Evolutionary conservation across 2,329 filamentous ascomycete genomes (phyloP), one percentile per base, ranked within the genome.

Genomic region (Microcyclospora tardicrescens): DNA sequence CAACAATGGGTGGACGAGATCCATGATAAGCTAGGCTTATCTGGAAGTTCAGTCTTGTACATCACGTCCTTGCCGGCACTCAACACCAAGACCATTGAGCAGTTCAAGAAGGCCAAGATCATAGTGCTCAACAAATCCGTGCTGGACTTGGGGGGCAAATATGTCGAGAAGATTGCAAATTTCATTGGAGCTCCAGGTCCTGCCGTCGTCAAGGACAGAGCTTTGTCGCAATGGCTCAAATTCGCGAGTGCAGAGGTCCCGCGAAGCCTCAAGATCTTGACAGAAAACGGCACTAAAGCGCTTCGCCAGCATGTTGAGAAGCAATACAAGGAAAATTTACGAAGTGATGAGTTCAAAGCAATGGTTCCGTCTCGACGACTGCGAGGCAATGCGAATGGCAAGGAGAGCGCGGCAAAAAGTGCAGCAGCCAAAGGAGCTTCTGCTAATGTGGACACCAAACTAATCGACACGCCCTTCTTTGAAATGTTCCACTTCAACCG

Each of bases 401-500:
- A 43, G 0, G 39, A 36, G 36, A 43, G 43, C 36, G 38, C 28
- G 8, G 31, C 13, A 12, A 46, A 43, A 27, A 43, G 29, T 36
- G 13, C 45, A 42, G 27, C 40, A 24, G 24, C 30, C 12, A 47
- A 43, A 16, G 29, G 29, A 28, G 36, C 43, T 2, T 28, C 45
- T 2, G 28, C 28, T 4, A 34, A 32, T 3, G 16, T 53, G 14
- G 43, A 50, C 31, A 43, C 37, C 3, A 30, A 30, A 5, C 32
- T 38, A 4, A 28, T 52, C 6, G 46, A 40, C 10, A 35, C 33
- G 30, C 50, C 47, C 2, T 51, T 74, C 0, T 50, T 81, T 1
- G 75, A 81, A 42, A 66, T 75, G 48, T 81, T 80, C 50, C 55
- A 61, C 2, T 81, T 73, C 52, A 71, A 71, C 39, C 65, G 78